phyloP scores from a whole-genome alignment of 495 filamentous ascomycete genomes.

The Aspergillus ostianus region DNA sequence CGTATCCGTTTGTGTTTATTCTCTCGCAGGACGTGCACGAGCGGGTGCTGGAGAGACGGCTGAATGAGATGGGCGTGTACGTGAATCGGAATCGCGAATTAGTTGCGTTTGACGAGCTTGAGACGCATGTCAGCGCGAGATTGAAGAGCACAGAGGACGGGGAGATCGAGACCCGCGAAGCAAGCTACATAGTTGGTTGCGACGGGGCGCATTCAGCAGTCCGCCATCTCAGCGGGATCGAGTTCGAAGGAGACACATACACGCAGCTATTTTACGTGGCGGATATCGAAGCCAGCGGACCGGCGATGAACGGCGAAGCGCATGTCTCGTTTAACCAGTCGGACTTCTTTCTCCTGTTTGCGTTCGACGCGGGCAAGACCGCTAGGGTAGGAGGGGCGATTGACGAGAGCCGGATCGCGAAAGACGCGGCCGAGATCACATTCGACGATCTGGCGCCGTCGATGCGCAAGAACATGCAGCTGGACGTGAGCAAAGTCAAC shows the following conservation, averaged over 20 bases:
- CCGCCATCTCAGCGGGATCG: slow-evolving; percentile 24
- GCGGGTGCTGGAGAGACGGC: slow-evolving; percentile 29
- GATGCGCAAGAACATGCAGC: slow-evolving; percentile 16
- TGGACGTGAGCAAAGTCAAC: slow-evolving; percentile 32
- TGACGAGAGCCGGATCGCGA: slow-evolving; percentile 12
- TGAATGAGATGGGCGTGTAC: slow-evolving; percentile 29
- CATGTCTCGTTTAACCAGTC: slow-evolving; percentile 28
- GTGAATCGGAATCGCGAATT: slow-evolving; percentile 33
- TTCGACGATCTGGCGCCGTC: slow-evolving; percentile 31
- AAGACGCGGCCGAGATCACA: slow-evolving; percentile 21
- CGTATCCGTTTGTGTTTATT: slow-evolving; percentile 34
- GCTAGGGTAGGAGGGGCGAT: slow-evolving; percentile 29
- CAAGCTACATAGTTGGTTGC: slow-evolving; percentile 35
- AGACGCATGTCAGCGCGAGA: slow-evolving; percentile 26
- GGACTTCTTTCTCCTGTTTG: slow-evolving; percentile 31
- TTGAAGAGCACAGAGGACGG: slow-evolving; percentile 12
- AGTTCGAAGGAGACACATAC: slow-evolving; percentile 34
- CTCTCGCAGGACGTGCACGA: slow-evolving; percentile 39
- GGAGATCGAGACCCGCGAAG: slow-evolving; percentile 24
- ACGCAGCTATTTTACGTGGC: slow-evolving; percentile 35
- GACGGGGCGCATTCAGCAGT: slow-evolving; percentile 37
- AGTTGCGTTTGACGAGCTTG: slow-evolving; percentile 26
- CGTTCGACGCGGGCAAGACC: slow-evolving; percentile 21
- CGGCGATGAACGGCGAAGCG: slow-evolving; percentile 35
- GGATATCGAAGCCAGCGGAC: slow-evolving; percentile 32